Evolutionary conservation across 2,329 filamentous ascomycete genomes (phyloP).

Genomic region (Hymenoscyphus albidus): DNA sequence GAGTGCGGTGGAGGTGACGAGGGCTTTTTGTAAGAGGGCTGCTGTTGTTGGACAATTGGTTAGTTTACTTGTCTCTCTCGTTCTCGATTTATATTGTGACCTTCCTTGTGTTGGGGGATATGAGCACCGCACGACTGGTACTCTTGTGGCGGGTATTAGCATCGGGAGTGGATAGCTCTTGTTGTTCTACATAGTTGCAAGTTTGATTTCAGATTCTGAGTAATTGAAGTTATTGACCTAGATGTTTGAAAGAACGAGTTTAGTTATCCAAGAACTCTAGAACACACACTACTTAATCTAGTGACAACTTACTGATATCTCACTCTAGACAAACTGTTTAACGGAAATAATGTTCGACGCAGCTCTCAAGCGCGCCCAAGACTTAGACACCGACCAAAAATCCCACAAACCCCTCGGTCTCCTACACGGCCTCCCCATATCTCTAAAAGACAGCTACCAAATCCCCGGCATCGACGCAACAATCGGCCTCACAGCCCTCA

Average conservation of each 20-base stretch:
- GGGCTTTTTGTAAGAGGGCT: slow-evolving; percentile 49
- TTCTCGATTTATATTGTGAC: neutral
- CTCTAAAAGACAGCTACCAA: slow-evolving; percentile 60
- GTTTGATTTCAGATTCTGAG: neutral
- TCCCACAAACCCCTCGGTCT: slow-evolving; percentile 49
- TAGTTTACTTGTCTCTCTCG: neutral
- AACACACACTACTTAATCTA: neutral
- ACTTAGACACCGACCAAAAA: slow-evolving; percentile 42
- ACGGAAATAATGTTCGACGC: slow-evolving; percentile 49
- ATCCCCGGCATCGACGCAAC: slow-evolving; percentile 49
- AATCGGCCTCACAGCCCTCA: slow-evolving; percentile 53
- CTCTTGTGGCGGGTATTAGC: no score
- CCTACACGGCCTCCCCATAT: slow-evolving; percentile 57
- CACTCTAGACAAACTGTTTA: slow-evolving; percentile 35
- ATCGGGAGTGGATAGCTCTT: no score
- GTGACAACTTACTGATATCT: neutral
- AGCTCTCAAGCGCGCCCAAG: slow-evolving; percentile 42
- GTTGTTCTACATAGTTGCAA: neutral
- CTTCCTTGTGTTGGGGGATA: no score
- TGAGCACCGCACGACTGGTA: no score
- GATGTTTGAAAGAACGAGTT: neutral
- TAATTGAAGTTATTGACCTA: neutral
- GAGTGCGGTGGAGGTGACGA: slow-evolving; percentile 38
- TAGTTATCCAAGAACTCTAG: no score
- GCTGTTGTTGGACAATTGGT: slow-evolving; percentile 47